A percentile compares a stretch with the other conserved stretches of the same genome.
Conservation (phyloP, 2,329 filamentous ascomycete species). For the Colletotrichum filicis region DNA sequence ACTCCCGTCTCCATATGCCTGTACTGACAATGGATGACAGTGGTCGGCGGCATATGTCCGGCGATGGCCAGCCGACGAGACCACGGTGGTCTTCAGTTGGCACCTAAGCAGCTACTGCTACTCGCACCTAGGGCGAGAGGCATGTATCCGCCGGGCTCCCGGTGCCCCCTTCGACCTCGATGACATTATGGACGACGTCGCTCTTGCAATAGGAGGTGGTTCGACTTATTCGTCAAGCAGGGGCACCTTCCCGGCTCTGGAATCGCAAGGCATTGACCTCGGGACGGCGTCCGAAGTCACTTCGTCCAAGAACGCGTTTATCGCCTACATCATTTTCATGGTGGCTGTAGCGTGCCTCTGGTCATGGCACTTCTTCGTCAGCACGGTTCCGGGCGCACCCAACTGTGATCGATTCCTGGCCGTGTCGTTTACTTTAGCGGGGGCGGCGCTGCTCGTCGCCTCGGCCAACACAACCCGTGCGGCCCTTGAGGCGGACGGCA, state of each 20-base stretch:
- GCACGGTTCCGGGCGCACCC: background rate
- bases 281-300: background rate
- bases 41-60: conserved; percentile 19
- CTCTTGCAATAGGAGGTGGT: background rate
- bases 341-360: background rate
- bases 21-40: background rate
- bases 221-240: background rate
- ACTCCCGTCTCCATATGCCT: background rate
- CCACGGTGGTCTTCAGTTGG: conserved; percentile 17
- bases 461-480: background rate
- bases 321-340: conserved; percentile 7
- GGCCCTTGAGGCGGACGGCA: background rate
- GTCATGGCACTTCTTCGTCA: conserved; percentile 10
- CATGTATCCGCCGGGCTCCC: conserved; percentile 10
- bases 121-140: background rate
- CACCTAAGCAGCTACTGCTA: conserved; percentile 23
- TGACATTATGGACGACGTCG: background rate
- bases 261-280: background rate
- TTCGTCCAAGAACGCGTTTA: conserved; percentile 2
- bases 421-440: conserved; percentile 1
- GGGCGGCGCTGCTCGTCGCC: conserved; percentile 8
- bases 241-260: conserved; percentile 5
- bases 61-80: background rate
- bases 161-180: conserved; percentile 22
- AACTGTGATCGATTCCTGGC: background rate